Conservation (phyloP, 305 asterid genomes). For the Lippia alba region DNA sequence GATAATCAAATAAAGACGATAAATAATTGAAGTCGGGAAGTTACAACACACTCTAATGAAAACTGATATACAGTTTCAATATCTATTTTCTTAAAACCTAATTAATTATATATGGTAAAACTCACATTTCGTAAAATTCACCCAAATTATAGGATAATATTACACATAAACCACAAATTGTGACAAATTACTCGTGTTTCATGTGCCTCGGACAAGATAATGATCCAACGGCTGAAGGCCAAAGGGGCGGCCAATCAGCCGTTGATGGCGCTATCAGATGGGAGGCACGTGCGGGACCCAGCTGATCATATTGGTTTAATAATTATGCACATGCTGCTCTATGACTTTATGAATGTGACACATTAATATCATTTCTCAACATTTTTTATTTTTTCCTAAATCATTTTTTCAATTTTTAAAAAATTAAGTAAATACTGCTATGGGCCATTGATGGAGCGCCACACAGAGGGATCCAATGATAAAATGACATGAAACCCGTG, state of each 20-base stretch:
- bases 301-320: not conserved
- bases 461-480: conserved; percentile 24
- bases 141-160: too few species aligned
- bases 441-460: not conserved
- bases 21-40: too few species aligned
- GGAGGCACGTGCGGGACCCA: conserved; percentile 32
- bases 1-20: too few species aligned
- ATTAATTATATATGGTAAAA: too few species aligned
- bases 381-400: not conserved
- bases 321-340: conserved; percentile 10
- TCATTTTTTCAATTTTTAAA: not conserved
- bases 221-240: conserved; percentile 25
- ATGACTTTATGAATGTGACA: not conserved
- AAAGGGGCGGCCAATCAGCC: conserved; percentile 21
- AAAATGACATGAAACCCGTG: conserved; percentile 24
- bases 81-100: too few species aligned
- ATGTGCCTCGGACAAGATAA: conserved; percentile 18
- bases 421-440: not conserved
- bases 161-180: too few species aligned
- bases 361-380: not conserved
- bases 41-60: too few species aligned
- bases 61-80: too few species aligned
- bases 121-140: too few species aligned
- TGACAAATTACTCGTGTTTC: not conserved
- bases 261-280: conserved; percentile 27